phyloP scores from a whole-genome alignment of 2,329 filamentous ascomycete genomes.

The Fusarium sp. region DNA sequence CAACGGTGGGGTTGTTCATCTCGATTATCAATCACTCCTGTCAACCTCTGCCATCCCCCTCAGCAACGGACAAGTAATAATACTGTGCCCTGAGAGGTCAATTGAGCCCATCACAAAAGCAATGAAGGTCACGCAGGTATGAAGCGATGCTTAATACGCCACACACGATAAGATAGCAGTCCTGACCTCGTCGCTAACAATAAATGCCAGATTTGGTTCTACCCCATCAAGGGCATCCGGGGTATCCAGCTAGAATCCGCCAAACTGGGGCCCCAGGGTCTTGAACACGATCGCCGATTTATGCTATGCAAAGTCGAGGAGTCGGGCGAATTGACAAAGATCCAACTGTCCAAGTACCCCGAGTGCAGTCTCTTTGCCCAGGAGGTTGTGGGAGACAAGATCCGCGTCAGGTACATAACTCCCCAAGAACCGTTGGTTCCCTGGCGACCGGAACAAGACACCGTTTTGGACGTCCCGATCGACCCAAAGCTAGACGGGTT shows the following conservation, averaged over 20 bases:
- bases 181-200: conserved; percentile 3
- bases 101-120: conserved; percentile 4
- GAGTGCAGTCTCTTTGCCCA: conserved; percentile 74
- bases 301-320: conserved; percentile 70
- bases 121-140: conserved; percentile 49
- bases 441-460: conserved; percentile 48
- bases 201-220: conserved; percentile 67
- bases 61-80: not conserved
- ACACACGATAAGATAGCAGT: not conserved
- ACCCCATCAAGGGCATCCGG: conserved; percentile 79
- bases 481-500: conserved; percentile 60
- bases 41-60: conserved; percentile 7
- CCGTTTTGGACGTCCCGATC: conserved; percentile 65
- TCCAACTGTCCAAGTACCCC: conserved; percentile 68
- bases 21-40: conserved; percentile 30
- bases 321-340: conserved; percentile 59
- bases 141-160: not conserved
- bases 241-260: conserved; percentile 65
- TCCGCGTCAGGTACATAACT: conserved; percentile 57
- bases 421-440: conserved; percentile 54
- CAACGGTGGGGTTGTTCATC: conserved; percentile 11
- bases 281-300: conserved; percentile 75
- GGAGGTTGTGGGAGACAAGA: conserved; percentile 54
- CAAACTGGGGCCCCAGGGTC: conserved; percentile 68
- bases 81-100: conserved; percentile 11